These are phyloP conservation scores for Yamadazyma triangularis DNA, from an alignment of 1,139 yeast genomes.

Conservation along the genomic window DNA sequence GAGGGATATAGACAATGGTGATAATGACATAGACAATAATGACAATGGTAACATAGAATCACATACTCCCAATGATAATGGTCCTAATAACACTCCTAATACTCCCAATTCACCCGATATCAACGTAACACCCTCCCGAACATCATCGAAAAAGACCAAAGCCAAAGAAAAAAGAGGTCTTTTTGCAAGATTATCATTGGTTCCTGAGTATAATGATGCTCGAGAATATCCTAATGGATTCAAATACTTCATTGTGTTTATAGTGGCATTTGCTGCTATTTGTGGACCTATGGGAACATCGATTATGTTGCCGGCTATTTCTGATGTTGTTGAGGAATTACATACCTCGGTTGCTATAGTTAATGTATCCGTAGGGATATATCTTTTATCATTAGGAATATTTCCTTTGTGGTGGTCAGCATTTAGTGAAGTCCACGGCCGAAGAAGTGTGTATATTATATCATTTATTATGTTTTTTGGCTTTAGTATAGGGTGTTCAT, in stretches of 20 bases:
- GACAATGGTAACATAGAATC: too few relatives aligned
- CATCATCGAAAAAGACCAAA: slow-evolving; percentile 41
- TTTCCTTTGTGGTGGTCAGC: slow-evolving; percentile 92
- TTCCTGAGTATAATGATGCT: slow-evolving; percentile 75
- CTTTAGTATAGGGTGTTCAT: slow-evolving; percentile 70
- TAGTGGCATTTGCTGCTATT: slow-evolving; percentile 71
- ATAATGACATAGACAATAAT: too few relatives aligned
- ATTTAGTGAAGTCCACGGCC: slow-evolving; percentile 69
- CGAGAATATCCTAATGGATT: slow-evolving; percentile 49
- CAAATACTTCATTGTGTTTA: slow-evolving; percentile 53
- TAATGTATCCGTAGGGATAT: slow-evolving; percentile 77
- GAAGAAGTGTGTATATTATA: slow-evolving; percentile 66
- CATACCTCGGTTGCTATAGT: slow-evolving; percentile 57
- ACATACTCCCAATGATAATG: too few relatives aligned
- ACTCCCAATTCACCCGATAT: too few relatives aligned
- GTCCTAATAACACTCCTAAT: too few relatives aligned
- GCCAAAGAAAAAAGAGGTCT: slow-evolving; percentile 49
- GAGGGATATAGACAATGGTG: too few relatives aligned
- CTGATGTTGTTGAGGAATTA: slow-evolving; percentile 51
- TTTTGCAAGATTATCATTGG: slow-evolving; percentile 44
- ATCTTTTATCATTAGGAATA: slow-evolving; percentile 67
- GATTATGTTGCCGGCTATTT: slow-evolving; percentile 74
- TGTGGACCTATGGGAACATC: slow-evolving; percentile 94
- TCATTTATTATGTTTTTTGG: slow-evolving; percentile 62
- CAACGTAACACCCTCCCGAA: too few relatives aligned